phyloP scores from a whole-genome alignment of 768 basidiomycete species.

The Termitomyces titanicus region DNA sequence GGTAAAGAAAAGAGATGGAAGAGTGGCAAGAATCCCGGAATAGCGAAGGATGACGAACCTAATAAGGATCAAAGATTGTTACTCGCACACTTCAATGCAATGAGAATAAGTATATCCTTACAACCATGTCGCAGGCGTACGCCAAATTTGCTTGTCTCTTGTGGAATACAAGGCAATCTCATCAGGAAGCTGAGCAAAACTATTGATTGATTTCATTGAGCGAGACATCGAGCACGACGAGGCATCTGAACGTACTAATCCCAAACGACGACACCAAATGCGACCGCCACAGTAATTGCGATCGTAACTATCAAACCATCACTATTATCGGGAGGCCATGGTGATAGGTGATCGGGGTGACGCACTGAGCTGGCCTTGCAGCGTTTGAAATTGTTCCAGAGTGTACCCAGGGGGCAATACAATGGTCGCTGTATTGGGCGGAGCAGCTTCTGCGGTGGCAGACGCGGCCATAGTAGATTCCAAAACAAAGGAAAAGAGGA shows the following conservation, averaged over 20 bases:
- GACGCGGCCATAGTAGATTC: background rate
- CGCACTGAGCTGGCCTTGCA: slow-evolving; percentile 17
- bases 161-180: slow-evolving; percentile 24
- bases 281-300: slow-evolving; percentile 24
- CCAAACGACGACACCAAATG: slow-evolving; percentile 28
- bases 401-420: slow-evolving; percentile 19
- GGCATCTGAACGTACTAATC: slow-evolving; percentile 23
- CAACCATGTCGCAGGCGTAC: slow-evolving; percentile 26
- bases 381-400: slow-evolving; percentile 14
- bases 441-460: background rate
- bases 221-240: background rate
- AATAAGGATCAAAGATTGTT: background rate
- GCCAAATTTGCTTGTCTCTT: slow-evolving; percentile 20
- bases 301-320: slow-evolving; percentile 12
- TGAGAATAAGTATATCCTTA: slow-evolving; percentile 15
- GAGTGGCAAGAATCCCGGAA: slow-evolving; percentile 25
- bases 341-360: background rate
- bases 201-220: slow-evolving; percentile 4
- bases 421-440: slow-evolving; percentile 14
- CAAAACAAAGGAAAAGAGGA: background rate
- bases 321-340: background rate
- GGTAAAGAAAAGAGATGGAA: slow-evolving; percentile 25
- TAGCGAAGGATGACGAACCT: slow-evolving; percentile 33
- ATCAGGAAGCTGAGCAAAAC: slow-evolving; percentile 24
- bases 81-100: too few species aligned